A percentile compares a stretch with the other conserved stretches of the same genome.
Evolutionary conservation across 1,284 basidiomycete genomes (phyloP).

Genomic region (Caloboletus inedulis): DNA sequence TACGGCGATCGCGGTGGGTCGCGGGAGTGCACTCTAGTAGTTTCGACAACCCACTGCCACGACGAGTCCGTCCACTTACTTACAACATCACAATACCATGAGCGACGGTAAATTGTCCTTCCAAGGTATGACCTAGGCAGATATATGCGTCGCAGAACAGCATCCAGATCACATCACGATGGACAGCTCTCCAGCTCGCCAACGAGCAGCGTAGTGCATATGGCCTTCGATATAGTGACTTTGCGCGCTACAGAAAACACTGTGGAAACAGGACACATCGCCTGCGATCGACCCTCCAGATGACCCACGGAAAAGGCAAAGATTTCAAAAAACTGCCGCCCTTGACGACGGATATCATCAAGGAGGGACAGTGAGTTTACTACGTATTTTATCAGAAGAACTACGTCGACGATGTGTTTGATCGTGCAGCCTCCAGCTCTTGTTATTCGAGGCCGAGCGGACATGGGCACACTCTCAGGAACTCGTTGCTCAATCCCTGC

Average conservation of each 20-base stretch:
- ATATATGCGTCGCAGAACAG: neutral
- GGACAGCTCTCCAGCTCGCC: conserved; percentile 71
- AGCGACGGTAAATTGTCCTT: conserved; percentile 32
- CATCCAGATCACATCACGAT: conserved; percentile 5
- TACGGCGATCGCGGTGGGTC: conserved; percentile 5
- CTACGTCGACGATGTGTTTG: conserved; percentile 9
- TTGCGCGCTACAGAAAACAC: conserved; percentile 76
- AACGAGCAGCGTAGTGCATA: conserved; percentile 91
- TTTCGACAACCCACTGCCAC: conserved; percentile 30
- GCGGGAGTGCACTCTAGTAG: neutral
- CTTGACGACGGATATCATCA: conserved; percentile 61
- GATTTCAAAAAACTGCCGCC: conserved; percentile 82
- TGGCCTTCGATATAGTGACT: conserved; percentile 88
- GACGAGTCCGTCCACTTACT: neutral
- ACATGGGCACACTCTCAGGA: conserved; percentile 92
- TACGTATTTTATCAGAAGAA: neutral
- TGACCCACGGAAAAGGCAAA: conserved; percentile 86
- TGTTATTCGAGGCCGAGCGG: conserved; percentile 87
- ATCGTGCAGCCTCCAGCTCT: conserved; percentile 65
- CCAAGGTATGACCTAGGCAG: conserved; percentile 32
- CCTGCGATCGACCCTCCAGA: conserved; percentile 76
- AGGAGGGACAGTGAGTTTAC: conserved; percentile 74
- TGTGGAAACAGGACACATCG: conserved; percentile 90
- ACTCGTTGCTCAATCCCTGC: conserved; percentile 55
- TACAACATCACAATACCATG: conserved; percentile 19